Evolutionary conservation across 345 rosid species (phyloP), one percentile per base, ranked within the genome.

Genomic region (Acer yangbiense): DNA sequence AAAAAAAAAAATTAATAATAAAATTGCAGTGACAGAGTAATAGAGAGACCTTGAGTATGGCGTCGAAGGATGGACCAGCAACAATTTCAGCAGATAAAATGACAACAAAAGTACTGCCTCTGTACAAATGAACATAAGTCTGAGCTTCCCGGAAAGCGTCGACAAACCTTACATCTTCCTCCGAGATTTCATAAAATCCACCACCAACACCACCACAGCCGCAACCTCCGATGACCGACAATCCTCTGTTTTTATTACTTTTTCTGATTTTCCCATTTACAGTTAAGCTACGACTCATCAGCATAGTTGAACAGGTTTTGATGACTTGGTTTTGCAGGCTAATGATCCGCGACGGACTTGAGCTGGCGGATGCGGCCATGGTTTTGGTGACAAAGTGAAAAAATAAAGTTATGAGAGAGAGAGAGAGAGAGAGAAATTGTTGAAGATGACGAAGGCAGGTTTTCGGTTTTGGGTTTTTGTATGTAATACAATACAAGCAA

Each of bases 91-190:
- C 68, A 52, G 88, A 87, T 39, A 87, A 2, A 18, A 80, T 25
- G 17, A 87, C 72, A 20, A 87, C 85, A 81, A 85, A 83, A 43
- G 77, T 85, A 54, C 76, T 62, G 17, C 83, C 87, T 50, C 82
- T 72, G 73, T 85, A 83, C 57, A 80, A 43, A 58, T 67, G 43
- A n/a, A 87, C 55, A 69, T 75, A 74, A 13, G 87, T 80, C 75
- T 87, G 88, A 60, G 82, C 80, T 76, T 84, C 85, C 75, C 84
- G 74, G 25, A 85, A 46, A 2, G 60, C 67, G 71, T 74, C 78
- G 75, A 85, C 83, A 57, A 82, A 78, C 55, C 16, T 54, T 46
- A 23, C 63, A 14, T 78, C 80, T 18, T 76, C 81, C 27, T 74
- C 87, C 6, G 82, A 41, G 3, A 69, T 16, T 0, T 13, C 11